Evolutionary conservation across 352 stramenopile genomes (phyloP).

Genomic region (Phytophthora parvispora): DNA sequence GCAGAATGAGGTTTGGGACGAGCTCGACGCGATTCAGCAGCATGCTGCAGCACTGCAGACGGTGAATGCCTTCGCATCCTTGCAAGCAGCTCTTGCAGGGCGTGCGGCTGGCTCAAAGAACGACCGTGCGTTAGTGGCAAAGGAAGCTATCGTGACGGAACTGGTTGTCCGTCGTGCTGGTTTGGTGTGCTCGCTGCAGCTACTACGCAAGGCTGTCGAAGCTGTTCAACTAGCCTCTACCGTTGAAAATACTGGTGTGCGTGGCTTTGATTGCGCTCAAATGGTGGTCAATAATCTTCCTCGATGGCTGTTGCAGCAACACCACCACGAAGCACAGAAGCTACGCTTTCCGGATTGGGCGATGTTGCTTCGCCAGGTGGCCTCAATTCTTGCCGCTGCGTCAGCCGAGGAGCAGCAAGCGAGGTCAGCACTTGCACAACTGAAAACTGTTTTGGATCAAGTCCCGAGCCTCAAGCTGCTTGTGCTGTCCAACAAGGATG

Average conservation of each 20-base stretch:
- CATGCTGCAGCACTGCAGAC: slow-evolving; percentile 44
- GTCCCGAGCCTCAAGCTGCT: slow-evolving; percentile 57
- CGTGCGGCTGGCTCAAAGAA: slow-evolving; percentile 15
- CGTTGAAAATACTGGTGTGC: neutral
- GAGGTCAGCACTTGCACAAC: slow-evolving; percentile 27
- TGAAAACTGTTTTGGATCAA: slow-evolving; percentile 51
- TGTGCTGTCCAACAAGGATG: slow-evolving; percentile 32
- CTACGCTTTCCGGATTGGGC: slow-evolving; percentile 61
- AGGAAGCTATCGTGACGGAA: slow-evolving; percentile 33
- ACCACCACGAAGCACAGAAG: slow-evolving; percentile 59
- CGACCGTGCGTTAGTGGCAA: slow-evolving; percentile 19
- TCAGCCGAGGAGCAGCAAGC: slow-evolving; percentile 23
- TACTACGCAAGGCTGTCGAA: slow-evolving; percentile 45
- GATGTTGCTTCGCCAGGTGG: slow-evolving; percentile 40
- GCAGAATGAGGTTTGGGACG: slow-evolving; percentile 24
- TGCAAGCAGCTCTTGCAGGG: slow-evolving; percentile 19
- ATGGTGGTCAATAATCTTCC: slow-evolving; percentile 41
- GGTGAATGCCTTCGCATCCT: slow-evolving; percentile 53
- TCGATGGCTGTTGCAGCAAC: slow-evolving; percentile 47
- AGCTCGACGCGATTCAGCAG: slow-evolving; percentile 52
- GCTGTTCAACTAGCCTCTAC: slow-evolving; percentile 6
- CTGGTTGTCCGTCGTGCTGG: slow-evolving; percentile 45
- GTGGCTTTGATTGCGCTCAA: slow-evolving; percentile 43
- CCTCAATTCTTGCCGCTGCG: slow-evolving; percentile 31
- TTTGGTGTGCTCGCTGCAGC: slow-evolving; percentile 44